These are phyloP conservation scores for Colletotrichum viniferum DNA, from an alignment of 2,329 filamentous ascomycete genomes.

Conservation along the genomic window DNA sequence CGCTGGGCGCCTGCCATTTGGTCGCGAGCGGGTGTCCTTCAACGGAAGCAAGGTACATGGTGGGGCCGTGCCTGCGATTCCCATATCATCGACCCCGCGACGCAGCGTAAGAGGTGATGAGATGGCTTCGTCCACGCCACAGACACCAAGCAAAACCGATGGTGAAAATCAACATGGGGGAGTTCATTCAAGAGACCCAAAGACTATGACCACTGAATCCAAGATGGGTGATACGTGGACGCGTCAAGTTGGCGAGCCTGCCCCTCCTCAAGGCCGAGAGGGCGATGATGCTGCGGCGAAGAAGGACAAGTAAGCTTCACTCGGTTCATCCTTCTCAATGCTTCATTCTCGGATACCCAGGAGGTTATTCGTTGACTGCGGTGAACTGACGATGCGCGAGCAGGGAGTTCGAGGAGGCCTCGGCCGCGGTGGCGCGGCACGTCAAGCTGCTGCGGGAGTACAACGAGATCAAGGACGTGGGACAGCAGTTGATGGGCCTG, in stretches of 20 bases:
- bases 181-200: accelerated
- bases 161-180: accelerated
- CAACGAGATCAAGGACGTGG: conserved; percentile 42
- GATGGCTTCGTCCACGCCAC: neutral
- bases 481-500: conserved; percentile 41
- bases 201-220: accelerated
- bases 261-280: neutral
- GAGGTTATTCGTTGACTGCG: accelerated
- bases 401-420: conserved; percentile 11
- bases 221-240: accelerated
- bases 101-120: neutral
- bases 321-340: no score
- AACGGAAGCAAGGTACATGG: neutral
- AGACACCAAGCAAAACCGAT: accelerated
- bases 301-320: neutral
- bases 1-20: neutral
- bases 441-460: conserved; percentile 32
- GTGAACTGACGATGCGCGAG: accelerated
- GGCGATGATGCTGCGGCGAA: accelerated
- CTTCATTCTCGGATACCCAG: no score
- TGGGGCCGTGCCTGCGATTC: neutral
- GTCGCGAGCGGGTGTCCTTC: neutral
- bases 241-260: neutral
- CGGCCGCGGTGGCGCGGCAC: conserved; percentile 4
- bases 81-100: neutral